Conservation (phyloP, 164 flowering plant species). For the Stephania japonica region DNA sequence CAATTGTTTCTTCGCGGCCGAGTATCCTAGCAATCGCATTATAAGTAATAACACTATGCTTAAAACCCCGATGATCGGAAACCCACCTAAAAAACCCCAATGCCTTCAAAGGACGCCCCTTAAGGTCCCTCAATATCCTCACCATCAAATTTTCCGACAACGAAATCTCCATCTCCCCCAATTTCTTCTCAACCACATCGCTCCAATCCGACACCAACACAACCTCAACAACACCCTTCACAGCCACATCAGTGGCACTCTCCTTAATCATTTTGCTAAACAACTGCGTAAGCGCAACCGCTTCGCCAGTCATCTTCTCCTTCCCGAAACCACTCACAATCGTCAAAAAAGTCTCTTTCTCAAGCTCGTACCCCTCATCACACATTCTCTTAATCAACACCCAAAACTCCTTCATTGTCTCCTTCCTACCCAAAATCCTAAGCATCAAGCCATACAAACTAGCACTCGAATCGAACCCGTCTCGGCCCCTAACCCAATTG, state of each 20-base stretch:
- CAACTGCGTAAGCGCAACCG: slow-evolving; percentile 38
- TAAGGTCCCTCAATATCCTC: slow-evolving; percentile 52
- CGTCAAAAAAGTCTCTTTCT: slow-evolving; percentile 43
- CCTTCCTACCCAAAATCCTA: slow-evolving; percentile 41
- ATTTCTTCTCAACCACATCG: slow-evolving; percentile 37
- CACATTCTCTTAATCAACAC: slow-evolving; percentile 40
- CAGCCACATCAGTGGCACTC: slow-evolving; percentile 32
- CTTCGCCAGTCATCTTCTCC: slow-evolving; percentile 45
- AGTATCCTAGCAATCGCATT: slow-evolving; percentile 66
- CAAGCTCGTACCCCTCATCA: slow-evolving; percentile 55
- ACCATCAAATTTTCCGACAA: slow-evolving; percentile 52
- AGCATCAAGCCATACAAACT: slow-evolving; percentile 50
- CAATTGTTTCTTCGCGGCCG: slow-evolving; percentile 45
- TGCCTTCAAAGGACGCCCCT: slow-evolving; percentile 49
- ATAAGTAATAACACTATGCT: slow-evolving; percentile 64
- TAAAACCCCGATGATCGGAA: slow-evolving; percentile 24
- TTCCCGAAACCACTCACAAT: slow-evolving; percentile 30
- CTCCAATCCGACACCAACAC: slow-evolving; percentile 45
- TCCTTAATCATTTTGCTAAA: slow-evolving; percentile 40
- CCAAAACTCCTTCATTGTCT: slow-evolving; percentile 64
- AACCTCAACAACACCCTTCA: slow-evolving; percentile 32
- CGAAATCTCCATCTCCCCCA: slow-evolving; percentile 33
- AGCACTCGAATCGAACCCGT: slow-evolving; percentile 44
- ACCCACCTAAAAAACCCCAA: slow-evolving; percentile 61
- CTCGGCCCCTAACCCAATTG: slow-evolving; percentile 45